phyloP scores from a whole-genome alignment of 805 yeast species.

The Pichia heedii region DNA sequence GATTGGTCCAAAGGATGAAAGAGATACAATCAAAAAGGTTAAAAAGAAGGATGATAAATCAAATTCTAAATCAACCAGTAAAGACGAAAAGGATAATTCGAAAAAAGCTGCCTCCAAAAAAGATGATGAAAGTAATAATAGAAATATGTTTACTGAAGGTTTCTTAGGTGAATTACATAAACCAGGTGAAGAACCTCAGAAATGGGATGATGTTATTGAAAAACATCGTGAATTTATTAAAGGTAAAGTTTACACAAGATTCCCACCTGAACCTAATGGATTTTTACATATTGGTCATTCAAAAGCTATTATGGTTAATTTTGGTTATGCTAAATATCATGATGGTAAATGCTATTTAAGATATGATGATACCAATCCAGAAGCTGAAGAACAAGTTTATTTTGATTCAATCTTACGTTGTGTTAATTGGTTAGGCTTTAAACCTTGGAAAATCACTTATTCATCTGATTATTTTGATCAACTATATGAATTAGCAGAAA shows the following conservation, averaged over 20 bases:
- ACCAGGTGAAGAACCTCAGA: conserved; percentile 93
- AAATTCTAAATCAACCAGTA: conserved; percentile 1
- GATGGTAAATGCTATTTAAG: conserved; percentile 86
- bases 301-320: conserved; percentile 94
- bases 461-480: conserved; percentile 92
- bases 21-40: conserved; percentile 77
- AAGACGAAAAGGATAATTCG: neutral
- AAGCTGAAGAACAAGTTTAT: conserved; percentile 92
- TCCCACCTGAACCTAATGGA: conserved; percentile 99
- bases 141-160: conserved; percentile 92
- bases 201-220: conserved; percentile 71
- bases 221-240: conserved; percentile 71
- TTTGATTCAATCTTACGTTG: conserved; percentile 76
- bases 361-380: conserved; percentile 97
- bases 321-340: conserved; percentile 88
- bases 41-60: conserved; percentile 41
- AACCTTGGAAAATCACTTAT: conserved; percentile 90
- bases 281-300: conserved; percentile 96
- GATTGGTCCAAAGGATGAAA: conserved; percentile 93
- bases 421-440: conserved; percentile 89
- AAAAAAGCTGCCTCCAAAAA: conserved; percentile 15
- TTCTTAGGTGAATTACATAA: conserved; percentile 91
- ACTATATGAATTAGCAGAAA: conserved; percentile 83
- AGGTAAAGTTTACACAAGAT: conserved; percentile 84
- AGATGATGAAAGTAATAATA: conserved; percentile 22